These are phyloP conservation scores for Neonothopanus nambi DNA, from an alignment of 1,284 basidiomycete genomes.

Conservation along the genomic window DNA sequence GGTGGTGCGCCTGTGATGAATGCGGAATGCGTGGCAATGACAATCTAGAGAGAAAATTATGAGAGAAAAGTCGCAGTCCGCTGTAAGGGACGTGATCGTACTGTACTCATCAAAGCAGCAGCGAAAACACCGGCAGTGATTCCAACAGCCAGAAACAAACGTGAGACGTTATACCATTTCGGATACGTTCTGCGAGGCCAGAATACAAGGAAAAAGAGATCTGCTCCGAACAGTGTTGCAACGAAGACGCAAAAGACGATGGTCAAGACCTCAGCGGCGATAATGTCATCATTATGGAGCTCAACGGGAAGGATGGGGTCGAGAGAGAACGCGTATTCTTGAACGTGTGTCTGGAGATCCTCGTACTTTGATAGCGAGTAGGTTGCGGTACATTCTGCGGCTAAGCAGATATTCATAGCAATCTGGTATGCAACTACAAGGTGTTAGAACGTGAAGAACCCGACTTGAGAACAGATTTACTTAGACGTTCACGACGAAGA, in stretches of 20 bases:
- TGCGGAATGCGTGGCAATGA: constrained; percentile 25
- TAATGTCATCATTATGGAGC: constrained; percentile 31
- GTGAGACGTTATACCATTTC: constrained; percentile 28
- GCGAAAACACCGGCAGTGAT: constrained; percentile 28
- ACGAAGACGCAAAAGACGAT: constrained; percentile 35
- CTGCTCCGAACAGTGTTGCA: constrained; percentile 34
- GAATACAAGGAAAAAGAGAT: constrained; percentile 36
- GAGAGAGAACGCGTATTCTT: constrained; percentile 14
- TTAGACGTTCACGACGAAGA: constrained; percentile 30
- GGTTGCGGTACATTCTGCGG: constrained; percentile 35
- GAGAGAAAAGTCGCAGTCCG: not conserved
- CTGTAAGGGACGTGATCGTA: constrained; percentile 20
- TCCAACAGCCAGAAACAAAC: constrained; percentile 23
- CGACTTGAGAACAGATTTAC: constrained; percentile 17
- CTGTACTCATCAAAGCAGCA: constrained; percentile 30
- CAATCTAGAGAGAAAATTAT: constrained; percentile 21
- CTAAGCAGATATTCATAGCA: constrained; percentile 32
- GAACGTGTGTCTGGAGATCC: constrained; percentile 27
- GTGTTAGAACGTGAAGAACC: not conserved
- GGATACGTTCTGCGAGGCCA: constrained; percentile 33
- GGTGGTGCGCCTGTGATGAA: constrained; percentile 26
- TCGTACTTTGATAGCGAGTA: constrained; percentile 36
- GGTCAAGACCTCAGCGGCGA: constrained; percentile 28
- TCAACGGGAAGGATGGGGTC: constrained; percentile 15
- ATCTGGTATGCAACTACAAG: constrained; percentile 23